These are phyloP conservation scores for Podospora australis DNA, from an alignment of 495 filamentous ascomycete species.

Conservation along the genomic window DNA sequence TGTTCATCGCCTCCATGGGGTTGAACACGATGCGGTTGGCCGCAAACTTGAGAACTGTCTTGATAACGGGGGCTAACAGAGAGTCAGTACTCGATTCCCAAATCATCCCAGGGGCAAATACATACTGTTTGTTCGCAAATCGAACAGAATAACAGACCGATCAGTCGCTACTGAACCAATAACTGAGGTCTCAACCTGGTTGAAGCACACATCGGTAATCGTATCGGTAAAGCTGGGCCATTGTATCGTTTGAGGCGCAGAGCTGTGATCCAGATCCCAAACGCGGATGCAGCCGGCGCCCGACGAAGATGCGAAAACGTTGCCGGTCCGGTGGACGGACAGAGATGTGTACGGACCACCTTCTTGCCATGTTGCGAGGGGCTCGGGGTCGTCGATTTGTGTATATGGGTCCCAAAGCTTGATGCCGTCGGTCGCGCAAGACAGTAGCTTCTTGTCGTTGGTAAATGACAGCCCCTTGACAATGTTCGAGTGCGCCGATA, in stretches of 20 bases:
- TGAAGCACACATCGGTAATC: slow-evolving; percentile 85
- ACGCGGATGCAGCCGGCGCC: slow-evolving; percentile 83
- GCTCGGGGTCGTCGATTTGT: slow-evolving; percentile 45
- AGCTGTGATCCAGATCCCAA: slow-evolving; percentile 59
- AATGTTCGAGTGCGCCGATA: slow-evolving; percentile 71
- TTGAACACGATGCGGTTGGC: slow-evolving; percentile 89
- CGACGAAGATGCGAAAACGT: slow-evolving; percentile 69
- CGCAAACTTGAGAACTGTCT: slow-evolving; percentile 70
- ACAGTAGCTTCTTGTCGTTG: slow-evolving; percentile 73
- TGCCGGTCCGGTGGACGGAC: slow-evolving; percentile 67
- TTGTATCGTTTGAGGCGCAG: slow-evolving; percentile 69
- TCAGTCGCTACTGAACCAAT: slow-evolving; percentile 78
- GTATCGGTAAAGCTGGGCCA: slow-evolving; percentile 89
- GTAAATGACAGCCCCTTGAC: slow-evolving; percentile 92
- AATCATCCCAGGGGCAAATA: background rate
- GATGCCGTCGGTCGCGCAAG: slow-evolving; percentile 81
- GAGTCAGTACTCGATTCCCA: background rate
- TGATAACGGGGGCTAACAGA: slow-evolving; percentile 60
- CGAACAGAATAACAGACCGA: slow-evolving; percentile 73
- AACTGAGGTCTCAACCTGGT: slow-evolving; percentile 88
- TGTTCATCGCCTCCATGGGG: slow-evolving; percentile 57
- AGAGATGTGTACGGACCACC: slow-evolving; percentile 74
- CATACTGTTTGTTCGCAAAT: slow-evolving; percentile 63
- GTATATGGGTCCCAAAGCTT: slow-evolving; percentile 91
- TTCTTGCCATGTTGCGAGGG: slow-evolving; percentile 77